Conservation (phyloP, 257 asterid genomes). For the Nicotiana sylvestris region DNA sequence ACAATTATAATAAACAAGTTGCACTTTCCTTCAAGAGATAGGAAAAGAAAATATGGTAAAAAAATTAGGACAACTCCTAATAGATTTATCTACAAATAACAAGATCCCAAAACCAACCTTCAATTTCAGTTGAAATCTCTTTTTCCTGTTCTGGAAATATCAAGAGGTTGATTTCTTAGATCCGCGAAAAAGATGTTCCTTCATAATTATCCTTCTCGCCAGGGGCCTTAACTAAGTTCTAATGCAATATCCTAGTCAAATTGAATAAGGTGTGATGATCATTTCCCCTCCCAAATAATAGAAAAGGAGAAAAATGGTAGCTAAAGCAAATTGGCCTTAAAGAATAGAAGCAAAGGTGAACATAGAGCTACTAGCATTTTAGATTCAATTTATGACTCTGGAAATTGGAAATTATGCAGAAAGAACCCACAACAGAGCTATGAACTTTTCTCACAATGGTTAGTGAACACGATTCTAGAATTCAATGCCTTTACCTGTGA, state of each 20-base stretch:
- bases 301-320: too few relatives aligned
- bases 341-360: neutral
- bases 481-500: neutral
- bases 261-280: neutral
- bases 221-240: too few relatives aligned
- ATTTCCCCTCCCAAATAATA: too few relatives aligned
- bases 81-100: too few relatives aligned
- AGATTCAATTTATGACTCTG: neutral
- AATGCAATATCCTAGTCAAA: neutral
- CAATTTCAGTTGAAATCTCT: neutral
- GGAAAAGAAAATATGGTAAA: too few relatives aligned
- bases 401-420: neutral
- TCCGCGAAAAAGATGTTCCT: too few relatives aligned
- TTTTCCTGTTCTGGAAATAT: neutral
- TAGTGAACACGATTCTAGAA: neutral
- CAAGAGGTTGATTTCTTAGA: neutral
- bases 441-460: neutral
- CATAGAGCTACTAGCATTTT: neutral
- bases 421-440: neutral
- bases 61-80: too few relatives aligned
- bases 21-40: too few relatives aligned
- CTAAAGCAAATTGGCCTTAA: neutral
- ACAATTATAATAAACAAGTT: too few relatives aligned
- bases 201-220: too few relatives aligned
- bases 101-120: neutral